Evolutionary conservation across 768 basidiomycete species (phyloP).

Genomic region (Gautieria morchelliformis): DNA sequence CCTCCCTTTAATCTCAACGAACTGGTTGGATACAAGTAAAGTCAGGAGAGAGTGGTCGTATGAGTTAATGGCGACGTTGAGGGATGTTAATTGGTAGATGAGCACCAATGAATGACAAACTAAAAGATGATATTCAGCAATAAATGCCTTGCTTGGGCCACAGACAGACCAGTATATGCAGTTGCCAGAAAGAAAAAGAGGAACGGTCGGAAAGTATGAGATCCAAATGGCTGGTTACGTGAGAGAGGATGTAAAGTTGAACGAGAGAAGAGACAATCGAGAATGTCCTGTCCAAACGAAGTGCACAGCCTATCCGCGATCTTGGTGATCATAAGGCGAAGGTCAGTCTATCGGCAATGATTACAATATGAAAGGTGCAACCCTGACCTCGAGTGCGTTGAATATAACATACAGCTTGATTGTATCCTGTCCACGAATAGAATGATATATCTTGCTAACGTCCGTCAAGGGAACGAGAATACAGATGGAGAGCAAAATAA

Average conservation of each 20-base stretch:
- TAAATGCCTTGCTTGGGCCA: background rate
- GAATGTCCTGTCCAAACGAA: constrained; percentile 94
- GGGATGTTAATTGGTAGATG: constrained; percentile 87
- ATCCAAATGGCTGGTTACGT: constrained; percentile 47
- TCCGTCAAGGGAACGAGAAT: constrained; percentile 81
- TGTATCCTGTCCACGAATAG: constrained; percentile 94
- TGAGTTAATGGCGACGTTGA: constrained; percentile 97
- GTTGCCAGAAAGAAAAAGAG: constrained; percentile 77
- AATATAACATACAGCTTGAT: constrained; percentile 99
- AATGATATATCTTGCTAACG: constrained; percentile 96
- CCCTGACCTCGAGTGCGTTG: constrained; percentile 83
- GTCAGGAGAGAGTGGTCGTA: constrained; percentile 95
- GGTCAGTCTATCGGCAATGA: background rate
- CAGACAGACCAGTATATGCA: constrained; percentile 65
- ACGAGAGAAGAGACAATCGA: constrained; percentile 92
- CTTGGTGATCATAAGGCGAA: constrained; percentile 29
- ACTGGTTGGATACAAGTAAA: constrained; percentile 92
- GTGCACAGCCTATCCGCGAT: constrained; percentile 92
- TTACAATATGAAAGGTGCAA: background rate
- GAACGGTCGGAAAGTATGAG: constrained; percentile 66
- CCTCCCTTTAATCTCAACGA: constrained; percentile 96
- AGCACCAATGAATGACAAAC: constrained; percentile 89
- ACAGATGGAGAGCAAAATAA: constrained; percentile 64
- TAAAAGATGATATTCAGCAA: constrained; percentile 21
- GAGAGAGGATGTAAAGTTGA: constrained; percentile 77